Evolutionary conservation across 495 filamentous ascomycete species (phyloP), one percentile per base, ranked within the genome.

Genomic region (Extremus antarcticus): DNA sequence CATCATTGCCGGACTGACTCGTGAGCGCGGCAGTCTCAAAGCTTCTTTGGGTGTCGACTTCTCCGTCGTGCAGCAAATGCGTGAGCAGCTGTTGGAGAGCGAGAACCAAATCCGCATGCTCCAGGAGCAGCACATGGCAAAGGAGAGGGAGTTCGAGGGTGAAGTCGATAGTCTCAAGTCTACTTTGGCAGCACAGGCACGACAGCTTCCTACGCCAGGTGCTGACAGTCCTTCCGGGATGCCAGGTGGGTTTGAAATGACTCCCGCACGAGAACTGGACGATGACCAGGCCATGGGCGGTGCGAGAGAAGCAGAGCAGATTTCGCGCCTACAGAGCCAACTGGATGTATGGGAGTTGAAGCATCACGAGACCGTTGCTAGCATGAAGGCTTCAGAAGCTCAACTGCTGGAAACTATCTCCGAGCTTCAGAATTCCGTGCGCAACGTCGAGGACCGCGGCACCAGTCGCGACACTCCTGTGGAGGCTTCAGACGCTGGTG

Each of bases 1-100:
- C 21, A 90, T 98, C 63, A 96, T 98, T 56, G 87, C 89, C 17
- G 92, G 92, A 4, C 78, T 98, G 32, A 94, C 94, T 17, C 81
- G 90, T 40, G 92, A 98, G 66, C 77, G 92, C 61, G 88, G 88
- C 1, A 90, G 87, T 67, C 79, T 95, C 71, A 88, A 89, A 65
- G 47, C 54, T 7, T 73, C 76, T 39, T 86, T 88, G 11, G 87
- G 90, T 15, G 85, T 96, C 67, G 92, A 98, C 63, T 94, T 95
- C 70, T 89, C 87, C 4, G 81, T 95, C 49, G 86, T 97, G n/a
- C 81, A 86, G 16, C 81, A 82, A 15, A 80, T 98, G 71, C 83
- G 87, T 48, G 88, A 91, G 47, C 88, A 96, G 66, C 75, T 97
- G 16, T 75, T 90, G 50, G 83, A 89, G 66, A 89, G 82, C 60